These are phyloP conservation scores for Verticillium nubilum DNA, from an alignment of 2,329 filamentous ascomycete genomes.

Conservation along the genomic window DNA sequence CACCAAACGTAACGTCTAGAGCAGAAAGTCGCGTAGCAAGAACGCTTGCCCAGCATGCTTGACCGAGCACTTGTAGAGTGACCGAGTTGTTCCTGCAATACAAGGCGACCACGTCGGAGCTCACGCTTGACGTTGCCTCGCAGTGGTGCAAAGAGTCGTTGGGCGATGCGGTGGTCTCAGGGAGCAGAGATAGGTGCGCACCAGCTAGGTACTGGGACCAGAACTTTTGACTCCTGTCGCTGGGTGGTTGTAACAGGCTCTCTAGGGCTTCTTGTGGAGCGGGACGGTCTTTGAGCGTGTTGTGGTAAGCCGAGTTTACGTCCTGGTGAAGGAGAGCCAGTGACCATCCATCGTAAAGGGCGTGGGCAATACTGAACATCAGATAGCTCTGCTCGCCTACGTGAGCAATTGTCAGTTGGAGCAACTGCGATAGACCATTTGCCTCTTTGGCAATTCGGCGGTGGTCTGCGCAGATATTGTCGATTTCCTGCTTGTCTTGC, in stretches of 20 bases:
- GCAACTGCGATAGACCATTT: conserved; percentile 30
- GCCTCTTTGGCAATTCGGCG: conserved; percentile 28
- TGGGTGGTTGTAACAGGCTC: conserved; percentile 40
- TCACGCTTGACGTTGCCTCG: conserved; percentile 25
- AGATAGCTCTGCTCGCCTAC: conserved; percentile 33
- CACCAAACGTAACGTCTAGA: conserved; percentile 76
- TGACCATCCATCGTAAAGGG: conserved; percentile 87
- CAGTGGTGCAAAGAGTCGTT: conserved; percentile 36
- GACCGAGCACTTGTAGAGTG: conserved; percentile 71
- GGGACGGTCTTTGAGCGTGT: conserved; percentile 32
- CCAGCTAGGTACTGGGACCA: conserved; percentile 66
- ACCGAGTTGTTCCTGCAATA: conserved; percentile 64
- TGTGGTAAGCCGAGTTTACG: conserved; percentile 59
- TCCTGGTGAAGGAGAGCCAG: conserved; percentile 68
- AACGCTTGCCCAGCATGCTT: conserved; percentile 69
- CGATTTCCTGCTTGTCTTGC: conserved; percentile 24
- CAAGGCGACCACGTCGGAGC: conserved; percentile 20
- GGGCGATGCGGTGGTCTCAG: conserved; percentile 5
- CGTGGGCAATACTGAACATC: conserved; percentile 73
- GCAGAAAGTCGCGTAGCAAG: conserved; percentile 57
- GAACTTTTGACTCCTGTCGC: conserved; percentile 40
- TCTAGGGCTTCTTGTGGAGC: conserved; percentile 50
- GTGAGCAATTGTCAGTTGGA: conserved; percentile 42
- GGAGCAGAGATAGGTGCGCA: conserved; percentile 29
- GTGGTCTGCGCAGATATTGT: conserved; percentile 28